phyloP scores from a whole-genome alignment of 345 rosid species.

The Lagerstroemia speciosa region DNA sequence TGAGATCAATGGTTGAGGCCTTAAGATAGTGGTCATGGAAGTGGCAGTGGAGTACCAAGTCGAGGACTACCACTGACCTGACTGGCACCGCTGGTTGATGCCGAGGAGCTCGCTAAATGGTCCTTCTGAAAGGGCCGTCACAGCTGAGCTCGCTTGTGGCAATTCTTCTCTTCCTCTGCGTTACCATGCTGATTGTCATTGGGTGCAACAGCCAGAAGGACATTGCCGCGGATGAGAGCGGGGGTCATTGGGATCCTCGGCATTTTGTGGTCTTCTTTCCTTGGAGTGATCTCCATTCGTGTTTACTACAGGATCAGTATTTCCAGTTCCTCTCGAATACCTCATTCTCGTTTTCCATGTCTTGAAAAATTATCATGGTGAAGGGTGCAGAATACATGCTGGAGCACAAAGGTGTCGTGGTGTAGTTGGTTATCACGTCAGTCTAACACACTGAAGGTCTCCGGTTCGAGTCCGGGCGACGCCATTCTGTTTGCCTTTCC shows the following conservation, averaged over 20 bases:
- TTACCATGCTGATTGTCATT: constrained; percentile 34
- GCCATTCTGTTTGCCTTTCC: constrained; percentile 21
- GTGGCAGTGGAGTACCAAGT: constrained; percentile 18
- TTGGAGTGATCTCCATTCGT: constrained; percentile 38
- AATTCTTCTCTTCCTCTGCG: constrained; percentile 31
- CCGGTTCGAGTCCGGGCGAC: constrained; percentile 84
- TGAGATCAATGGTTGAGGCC: too few species aligned
- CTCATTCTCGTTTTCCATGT: neutral
- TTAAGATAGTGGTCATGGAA: constrained; percentile 15
- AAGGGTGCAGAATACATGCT: too few species aligned
- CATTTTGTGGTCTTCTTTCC: constrained; percentile 39
- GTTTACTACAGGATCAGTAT: constrained; percentile 42
- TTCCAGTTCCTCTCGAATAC: constrained; percentile 16
- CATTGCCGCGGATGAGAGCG: constrained; percentile 15
- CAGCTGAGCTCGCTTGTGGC: constrained; percentile 42
- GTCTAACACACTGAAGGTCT: constrained; percentile 97
- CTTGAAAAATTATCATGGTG: neutral
- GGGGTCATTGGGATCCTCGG: constrained; percentile 36
- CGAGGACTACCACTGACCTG: constrained; percentile 41
- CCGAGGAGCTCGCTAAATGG: constrained; percentile 29
- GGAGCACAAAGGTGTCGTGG: constrained; percentile 92
- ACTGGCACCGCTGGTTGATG: constrained; percentile 32
- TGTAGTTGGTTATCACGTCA: constrained; percentile 98
- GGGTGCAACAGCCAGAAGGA: constrained; percentile 31
- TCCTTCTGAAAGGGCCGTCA: constrained; percentile 32